Conservation (phyloP, 306 rosid species). For the Dalbergia cochinchinensis region DNA sequence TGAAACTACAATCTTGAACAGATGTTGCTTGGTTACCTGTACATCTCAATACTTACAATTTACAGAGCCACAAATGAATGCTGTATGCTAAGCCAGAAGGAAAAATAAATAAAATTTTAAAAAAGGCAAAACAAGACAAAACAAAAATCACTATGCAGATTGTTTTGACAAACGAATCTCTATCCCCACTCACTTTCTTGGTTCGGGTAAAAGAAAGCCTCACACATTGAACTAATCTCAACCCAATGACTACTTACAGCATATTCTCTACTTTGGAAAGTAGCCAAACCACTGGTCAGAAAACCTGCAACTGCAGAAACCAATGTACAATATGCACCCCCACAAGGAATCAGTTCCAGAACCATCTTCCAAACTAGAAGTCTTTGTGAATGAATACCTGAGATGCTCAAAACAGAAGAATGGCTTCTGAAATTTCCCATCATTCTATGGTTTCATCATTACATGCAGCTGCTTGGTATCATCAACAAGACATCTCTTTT, state of each 20-base stretch:
- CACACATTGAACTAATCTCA: constrained; percentile 35
- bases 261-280: constrained; percentile 23
- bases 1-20: constrained; percentile 36
- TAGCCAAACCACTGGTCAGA: constrained; percentile 31
- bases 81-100: constrained; percentile 23
- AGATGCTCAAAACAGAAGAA: constrained; percentile 33
- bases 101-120: neutral
- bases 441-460: constrained; percentile 20
- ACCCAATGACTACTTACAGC: constrained; percentile 26
- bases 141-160: constrained; percentile 43
- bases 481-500: constrained; percentile 30
- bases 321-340: constrained; percentile 21
- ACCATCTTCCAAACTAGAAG: constrained; percentile 45
- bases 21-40: constrained; percentile 47
- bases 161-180: constrained; percentile 39
- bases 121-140: neutral
- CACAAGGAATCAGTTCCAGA: constrained; percentile 29
- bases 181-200: constrained; percentile 35
- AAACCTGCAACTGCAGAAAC: constrained; percentile 35
- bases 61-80: constrained; percentile 39
- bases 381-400: constrained; percentile 4
- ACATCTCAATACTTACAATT: constrained; percentile 48
- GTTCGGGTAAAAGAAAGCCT: constrained; percentile 42
- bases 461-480: constrained; percentile 32
- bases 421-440: constrained; percentile 37